Conservation (phyloP, 257 asterid genomes). For the Anisodus tanguticus region DNA sequence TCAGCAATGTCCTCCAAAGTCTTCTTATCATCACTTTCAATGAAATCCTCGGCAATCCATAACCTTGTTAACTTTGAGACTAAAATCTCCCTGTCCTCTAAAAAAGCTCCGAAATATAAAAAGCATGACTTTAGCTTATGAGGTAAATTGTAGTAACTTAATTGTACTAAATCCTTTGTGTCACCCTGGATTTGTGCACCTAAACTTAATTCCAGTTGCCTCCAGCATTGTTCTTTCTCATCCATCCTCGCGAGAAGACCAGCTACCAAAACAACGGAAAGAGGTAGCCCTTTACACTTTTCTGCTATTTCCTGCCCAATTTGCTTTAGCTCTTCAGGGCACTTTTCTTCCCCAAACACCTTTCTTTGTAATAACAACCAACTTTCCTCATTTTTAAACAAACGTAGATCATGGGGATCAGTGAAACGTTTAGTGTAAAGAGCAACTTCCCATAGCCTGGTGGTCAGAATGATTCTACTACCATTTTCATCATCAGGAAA, state of each 20-base stretch:
- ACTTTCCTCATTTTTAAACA: not conserved
- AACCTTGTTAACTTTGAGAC: not conserved
- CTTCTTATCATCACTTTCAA: not conserved
- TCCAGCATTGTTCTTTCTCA: not conserved
- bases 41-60: not conserved
- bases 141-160: not conserved
- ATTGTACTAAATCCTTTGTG: not conserved
- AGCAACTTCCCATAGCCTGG: not conserved
- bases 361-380: not conserved
- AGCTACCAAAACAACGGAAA: slow-evolving; percentile 1
- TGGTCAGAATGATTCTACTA: slow-evolving; percentile 9
- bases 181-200: not conserved
- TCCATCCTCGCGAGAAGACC: not conserved
- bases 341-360: not conserved
- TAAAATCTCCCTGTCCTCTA: not conserved
- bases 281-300: not conserved
- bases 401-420: not conserved
- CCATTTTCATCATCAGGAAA: not conserved
- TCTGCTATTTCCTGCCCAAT: not conserved
- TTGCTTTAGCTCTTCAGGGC: not conserved
- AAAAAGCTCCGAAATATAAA: not conserved
- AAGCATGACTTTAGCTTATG: not conserved
- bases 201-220: not conserved
- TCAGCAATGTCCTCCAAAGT: not conserved
- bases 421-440: not conserved